These are phyloP conservation scores for Salix purpurea DNA, from an alignment of 345 rosid species.

Conservation along the genomic window DNA sequence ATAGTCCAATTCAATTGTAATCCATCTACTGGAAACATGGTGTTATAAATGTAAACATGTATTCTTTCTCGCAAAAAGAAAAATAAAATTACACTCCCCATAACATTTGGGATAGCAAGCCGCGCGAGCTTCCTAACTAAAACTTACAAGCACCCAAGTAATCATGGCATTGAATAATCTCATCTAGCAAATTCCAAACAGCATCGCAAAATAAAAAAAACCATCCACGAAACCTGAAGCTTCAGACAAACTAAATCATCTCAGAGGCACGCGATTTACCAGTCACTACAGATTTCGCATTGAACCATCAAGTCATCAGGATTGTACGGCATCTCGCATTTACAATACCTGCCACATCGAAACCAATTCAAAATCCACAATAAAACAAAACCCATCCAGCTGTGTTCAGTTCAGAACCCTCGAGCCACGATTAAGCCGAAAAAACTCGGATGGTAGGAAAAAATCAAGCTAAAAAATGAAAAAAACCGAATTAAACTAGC, in stretches of 20 bases:
- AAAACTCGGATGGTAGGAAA: neutral
- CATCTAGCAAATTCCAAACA: neutral
- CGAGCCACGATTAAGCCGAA: neutral
- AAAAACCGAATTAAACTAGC: neutral
- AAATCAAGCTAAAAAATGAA: neutral
- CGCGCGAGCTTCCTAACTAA: neutral
- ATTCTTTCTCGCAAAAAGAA: neutral
- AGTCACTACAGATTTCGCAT: slow-evolving; percentile 88
- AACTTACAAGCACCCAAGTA: neutral
- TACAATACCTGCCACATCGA: slow-evolving; percentile 65
- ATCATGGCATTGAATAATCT: neutral
- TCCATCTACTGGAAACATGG: neutral
- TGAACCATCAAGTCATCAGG: slow-evolving; percentile 98
- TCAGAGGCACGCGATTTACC: slow-evolving; percentile 42
- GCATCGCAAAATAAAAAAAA: neutral
- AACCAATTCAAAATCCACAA: neutral
- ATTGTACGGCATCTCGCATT: slow-evolving; percentile 98
- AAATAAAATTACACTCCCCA: neutral
- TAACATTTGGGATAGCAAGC: neutral
- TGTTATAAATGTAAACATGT: neutral
- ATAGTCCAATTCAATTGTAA: neutral
- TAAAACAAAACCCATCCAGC: neutral
- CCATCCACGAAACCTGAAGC: neutral
- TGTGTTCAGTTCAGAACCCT: neutral
- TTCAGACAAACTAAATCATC: slow-evolving; percentile 4